A percentile compares a stretch with the other conserved stretches of the same genome.
phyloP scores from a whole-genome alignment of 2,329 filamentous ascomycete species.

The Hyphodiscus sp. region DNA sequence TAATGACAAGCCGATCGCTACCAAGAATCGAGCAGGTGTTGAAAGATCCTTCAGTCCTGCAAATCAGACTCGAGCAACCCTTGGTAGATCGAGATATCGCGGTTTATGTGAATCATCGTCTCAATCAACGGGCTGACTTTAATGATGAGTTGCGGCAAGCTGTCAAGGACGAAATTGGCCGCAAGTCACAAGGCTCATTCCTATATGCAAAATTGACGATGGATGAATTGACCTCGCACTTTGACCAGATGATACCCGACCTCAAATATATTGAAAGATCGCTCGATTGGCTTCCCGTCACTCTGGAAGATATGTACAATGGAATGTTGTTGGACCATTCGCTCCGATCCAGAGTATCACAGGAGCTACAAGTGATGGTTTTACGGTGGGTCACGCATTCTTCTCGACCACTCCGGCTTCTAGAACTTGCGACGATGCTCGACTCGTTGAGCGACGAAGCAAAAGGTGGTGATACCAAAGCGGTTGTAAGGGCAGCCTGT shows the following conservation, averaged over 20 bases:
- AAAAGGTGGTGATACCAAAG: constrained; percentile 25
- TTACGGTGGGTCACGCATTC: constrained; percentile 20
- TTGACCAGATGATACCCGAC: background rate
- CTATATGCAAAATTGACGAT: background rate
- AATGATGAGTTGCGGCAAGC: background rate
- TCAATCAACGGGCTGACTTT: background rate
- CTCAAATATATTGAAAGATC: background rate
- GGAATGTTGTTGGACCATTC: constrained; percentile 16
- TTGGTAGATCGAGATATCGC: constrained; percentile 27
- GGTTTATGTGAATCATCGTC: background rate
- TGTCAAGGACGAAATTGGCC: background rate
- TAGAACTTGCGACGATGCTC: constrained; percentile 2
- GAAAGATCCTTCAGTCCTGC: constrained; percentile 19
- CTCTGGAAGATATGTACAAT: constrained; percentile 25
- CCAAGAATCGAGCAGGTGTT: constrained; percentile 29
- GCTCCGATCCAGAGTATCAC: background rate
- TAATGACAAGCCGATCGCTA: constrained; percentile 39
- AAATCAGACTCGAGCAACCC: constrained; percentile 33
- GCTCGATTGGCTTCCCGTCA: constrained; percentile 10
- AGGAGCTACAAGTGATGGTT: constrained; percentile 17
- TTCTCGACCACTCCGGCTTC: constrained; percentile 18
- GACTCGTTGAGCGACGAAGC: background rate
- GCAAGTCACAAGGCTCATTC: background rate
- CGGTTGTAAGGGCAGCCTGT: constrained; percentile 32
- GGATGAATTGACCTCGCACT: background rate